Evolutionary conservation across 768 basidiomycete genomes (phyloP).

Genomic region (Pholiota molesta): DNA sequence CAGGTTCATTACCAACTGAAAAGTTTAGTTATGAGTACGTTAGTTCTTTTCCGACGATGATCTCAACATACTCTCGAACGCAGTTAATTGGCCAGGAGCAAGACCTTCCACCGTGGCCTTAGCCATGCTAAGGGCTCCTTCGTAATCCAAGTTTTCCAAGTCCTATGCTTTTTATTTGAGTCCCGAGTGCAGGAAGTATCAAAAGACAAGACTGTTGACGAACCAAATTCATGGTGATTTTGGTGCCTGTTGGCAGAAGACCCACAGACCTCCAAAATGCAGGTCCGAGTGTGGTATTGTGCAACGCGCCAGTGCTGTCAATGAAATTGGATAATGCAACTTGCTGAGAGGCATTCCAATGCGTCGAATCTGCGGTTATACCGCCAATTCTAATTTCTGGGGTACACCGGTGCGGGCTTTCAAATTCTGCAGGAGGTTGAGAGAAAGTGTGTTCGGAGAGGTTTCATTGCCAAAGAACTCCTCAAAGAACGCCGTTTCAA

Average conservation of each 20-base stretch:
- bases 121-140: slow-evolving; percentile 46
- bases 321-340: slow-evolving; percentile 47
- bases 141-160: slow-evolving; percentile 44
- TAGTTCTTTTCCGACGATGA: not conserved
- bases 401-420: slow-evolving; percentile 46
- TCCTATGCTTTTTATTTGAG: slow-evolving; percentile 33
- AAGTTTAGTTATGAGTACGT: not conserved
- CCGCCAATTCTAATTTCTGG: slow-evolving; percentile 55
- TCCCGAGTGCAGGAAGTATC: not conserved
- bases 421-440: slow-evolving; percentile 48
- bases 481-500: slow-evolving; percentile 58
- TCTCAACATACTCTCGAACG: slow-evolving; percentile 47
- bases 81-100: slow-evolving; percentile 36
- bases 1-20: slow-evolving; percentile 58
- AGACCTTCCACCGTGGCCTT: slow-evolving; percentile 43
- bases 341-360: slow-evolving; percentile 45
- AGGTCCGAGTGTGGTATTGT: slow-evolving; percentile 55
- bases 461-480: slow-evolving; percentile 50
- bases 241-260: slow-evolving; percentile 48
- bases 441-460: slow-evolving; percentile 45
- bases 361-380: slow-evolving; percentile 57
- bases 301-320: slow-evolving; percentile 42
- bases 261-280: slow-evolving; percentile 51
- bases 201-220: slow-evolving; percentile 12
- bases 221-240: slow-evolving; percentile 49